These are phyloP conservation scores for Cyclotella sp. DNA, from an alignment of 108 stramenopile species.

Conservation along the genomic window DNA sequence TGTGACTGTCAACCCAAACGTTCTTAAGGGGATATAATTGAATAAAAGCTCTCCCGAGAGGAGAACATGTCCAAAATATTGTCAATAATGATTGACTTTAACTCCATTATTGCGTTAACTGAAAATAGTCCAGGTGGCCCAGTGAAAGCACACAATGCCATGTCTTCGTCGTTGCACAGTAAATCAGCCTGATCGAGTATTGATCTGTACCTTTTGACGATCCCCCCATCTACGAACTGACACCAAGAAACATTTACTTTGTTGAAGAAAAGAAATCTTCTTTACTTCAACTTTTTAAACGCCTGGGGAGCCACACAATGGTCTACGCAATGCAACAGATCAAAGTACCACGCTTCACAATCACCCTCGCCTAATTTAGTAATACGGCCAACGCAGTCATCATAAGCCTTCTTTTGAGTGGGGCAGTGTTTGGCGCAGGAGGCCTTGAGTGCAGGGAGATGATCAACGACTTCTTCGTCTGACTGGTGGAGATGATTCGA, in stretches of 20 bases:
- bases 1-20: too few species aligned
- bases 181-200: not conserved
- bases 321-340: slow-evolving; percentile 89
- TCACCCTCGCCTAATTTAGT: slow-evolving; percentile 81
- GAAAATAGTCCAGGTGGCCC: not conserved
- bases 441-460: slow-evolving; percentile 75
- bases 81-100: too few species aligned
- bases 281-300: slow-evolving; percentile 82
- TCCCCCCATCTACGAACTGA: not conserved
- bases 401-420: slow-evolving; percentile 67
- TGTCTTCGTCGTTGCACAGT: not conserved
- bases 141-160: not conserved
- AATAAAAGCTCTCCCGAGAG: too few species aligned
- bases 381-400: slow-evolving; percentile 88
- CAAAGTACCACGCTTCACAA: slow-evolving; percentile 94
- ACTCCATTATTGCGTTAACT: too few species aligned
- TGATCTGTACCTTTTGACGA: not conserved
- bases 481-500: slow-evolving; percentile 36
- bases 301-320: slow-evolving; percentile 91
- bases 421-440: slow-evolving; percentile 79
- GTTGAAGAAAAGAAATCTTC: not conserved
- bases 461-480: slow-evolving; percentile 86
- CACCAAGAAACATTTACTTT: not conserved
- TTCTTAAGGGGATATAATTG: too few species aligned
- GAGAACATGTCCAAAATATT: too few species aligned